Evolutionary conservation across 2,329 filamentous ascomycete species (phyloP), one percentile per base, ranked within the genome.

Genomic region (Xylaria sp.): DNA sequence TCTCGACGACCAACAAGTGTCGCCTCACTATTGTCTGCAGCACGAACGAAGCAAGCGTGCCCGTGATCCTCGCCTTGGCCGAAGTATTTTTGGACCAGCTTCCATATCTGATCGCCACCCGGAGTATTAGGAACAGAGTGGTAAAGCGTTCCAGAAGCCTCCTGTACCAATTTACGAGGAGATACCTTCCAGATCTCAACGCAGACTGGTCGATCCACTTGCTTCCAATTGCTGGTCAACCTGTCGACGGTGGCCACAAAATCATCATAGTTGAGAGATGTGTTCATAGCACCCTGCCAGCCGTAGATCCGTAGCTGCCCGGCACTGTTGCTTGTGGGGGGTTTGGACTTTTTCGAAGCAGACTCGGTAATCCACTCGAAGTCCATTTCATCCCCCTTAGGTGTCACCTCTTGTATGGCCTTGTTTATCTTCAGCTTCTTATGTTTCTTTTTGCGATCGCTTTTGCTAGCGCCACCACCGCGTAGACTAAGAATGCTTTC

Each of bases 11-110:
- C 6, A 42, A 71, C 64, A 15, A 67, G 59, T 36, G 26, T n/a
- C 11, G 20, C 31, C n/a, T 60, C 28, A 2, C 40, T 4, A 53
- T 75, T 74, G 11, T 68, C 63, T 28, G 51, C 64, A 15, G 33
- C 65, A 15, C 69, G 63, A 13, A 77, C 60, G 48, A 77, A 77
- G 36, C 63, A 66, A 33, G 33, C 58, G 51, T 67, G 65, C 3
- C 51, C 4, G 4, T 23, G 3, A 11, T 1, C 3, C 11, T 44
- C n/a, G 2, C 11, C 60, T 6, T 38, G 4, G 2, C n/a, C 9
- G 31, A 74, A 74, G 49, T 63, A 69, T 3, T 63, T 59, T 17
- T 63, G 10, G 4, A 75, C 7, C 33, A 69, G 40, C 3, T 28
- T 1, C 38, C 62, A 68, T 31, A 74, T 38, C 3, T 49, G 26